phyloP scores from a whole-genome alignment of 257 asterid species.

The Penstemon eatonii region DNA sequence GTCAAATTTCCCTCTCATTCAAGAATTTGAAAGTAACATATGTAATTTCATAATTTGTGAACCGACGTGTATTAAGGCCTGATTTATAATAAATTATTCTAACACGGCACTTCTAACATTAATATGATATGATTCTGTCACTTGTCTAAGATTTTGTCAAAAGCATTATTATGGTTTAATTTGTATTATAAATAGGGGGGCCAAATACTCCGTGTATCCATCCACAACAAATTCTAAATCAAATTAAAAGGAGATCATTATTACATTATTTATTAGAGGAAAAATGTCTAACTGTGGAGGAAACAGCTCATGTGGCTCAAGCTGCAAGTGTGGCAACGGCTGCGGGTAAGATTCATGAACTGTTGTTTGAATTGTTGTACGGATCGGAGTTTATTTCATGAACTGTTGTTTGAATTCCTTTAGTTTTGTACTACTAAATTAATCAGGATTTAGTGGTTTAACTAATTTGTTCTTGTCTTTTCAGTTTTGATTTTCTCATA shows the following conservation, averaged over 20 bases:
- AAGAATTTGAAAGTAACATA: not conserved
- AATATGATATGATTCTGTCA: not conserved
- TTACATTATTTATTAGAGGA: not conserved
- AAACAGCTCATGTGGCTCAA: conserved; percentile 39
- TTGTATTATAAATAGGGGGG: conserved; percentile 7
- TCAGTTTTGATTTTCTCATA: too few relatives aligned
- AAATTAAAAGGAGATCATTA: not conserved
- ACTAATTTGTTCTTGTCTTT: too few relatives aligned
- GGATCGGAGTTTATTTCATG: too few relatives aligned
- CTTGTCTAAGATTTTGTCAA: not conserved
- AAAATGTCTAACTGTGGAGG: conserved; percentile 36
- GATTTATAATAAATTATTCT: not conserved
- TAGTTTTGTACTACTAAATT: too few relatives aligned
- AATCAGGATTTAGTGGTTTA: too few relatives aligned
- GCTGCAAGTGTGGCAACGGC: conserved; percentile 42
- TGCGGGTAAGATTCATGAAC: conserved; percentile 38
- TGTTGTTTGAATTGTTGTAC: too few relatives aligned
- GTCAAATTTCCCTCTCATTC: not conserved
- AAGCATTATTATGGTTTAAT: not conserved
- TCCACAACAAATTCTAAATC: not conserved
- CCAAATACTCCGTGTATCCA: too few relatives aligned
- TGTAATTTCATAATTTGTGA: not conserved
- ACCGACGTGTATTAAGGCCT: not conserved
- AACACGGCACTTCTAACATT: not conserved
- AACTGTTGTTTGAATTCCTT: too few relatives aligned